Conservation (phyloP, 2,329 filamentous ascomycete species). For the Botrytis pseudocinerea region DNA sequence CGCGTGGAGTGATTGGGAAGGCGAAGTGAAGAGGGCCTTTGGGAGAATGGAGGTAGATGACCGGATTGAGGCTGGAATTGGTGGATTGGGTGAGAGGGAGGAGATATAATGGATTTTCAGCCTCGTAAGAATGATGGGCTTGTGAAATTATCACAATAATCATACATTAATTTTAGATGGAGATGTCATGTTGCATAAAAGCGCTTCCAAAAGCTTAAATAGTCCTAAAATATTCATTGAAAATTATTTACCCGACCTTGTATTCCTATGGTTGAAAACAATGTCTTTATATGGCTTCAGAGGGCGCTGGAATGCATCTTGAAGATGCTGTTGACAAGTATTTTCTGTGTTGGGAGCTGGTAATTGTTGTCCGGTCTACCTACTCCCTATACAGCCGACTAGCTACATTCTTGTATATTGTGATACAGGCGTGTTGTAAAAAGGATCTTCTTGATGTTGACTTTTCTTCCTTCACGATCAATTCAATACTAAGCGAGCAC, state of each 20-base stretch:
- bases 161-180: not conserved
- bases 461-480: not conserved
- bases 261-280: not conserved
- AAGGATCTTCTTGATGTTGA: not conserved
- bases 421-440: not conserved
- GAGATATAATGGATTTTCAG: constrained; percentile 3
- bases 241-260: not conserved
- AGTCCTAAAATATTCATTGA: not conserved
- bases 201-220: not conserved
- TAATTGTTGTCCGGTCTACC: not conserved
- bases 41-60: constrained; percentile 61
- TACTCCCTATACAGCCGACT: not conserved
- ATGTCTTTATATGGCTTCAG: not conserved
- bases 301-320: not conserved
- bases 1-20: constrained; percentile 73
- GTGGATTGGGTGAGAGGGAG: not conserved
- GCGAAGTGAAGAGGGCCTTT: constrained; percentile 70
- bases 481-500: not conserved
- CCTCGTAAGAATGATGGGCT: constrained; percentile 21
- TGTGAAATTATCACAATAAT: not conserved
- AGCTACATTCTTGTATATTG: not conserved
- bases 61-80: constrained; percentile 28
- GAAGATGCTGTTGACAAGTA: not conserved
- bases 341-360: not conserved
- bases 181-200: not conserved